These are phyloP conservation scores for Plectranthus barbatus DNA, from an alignment of 257 asterid genomes.

Conservation along the genomic window DNA sequence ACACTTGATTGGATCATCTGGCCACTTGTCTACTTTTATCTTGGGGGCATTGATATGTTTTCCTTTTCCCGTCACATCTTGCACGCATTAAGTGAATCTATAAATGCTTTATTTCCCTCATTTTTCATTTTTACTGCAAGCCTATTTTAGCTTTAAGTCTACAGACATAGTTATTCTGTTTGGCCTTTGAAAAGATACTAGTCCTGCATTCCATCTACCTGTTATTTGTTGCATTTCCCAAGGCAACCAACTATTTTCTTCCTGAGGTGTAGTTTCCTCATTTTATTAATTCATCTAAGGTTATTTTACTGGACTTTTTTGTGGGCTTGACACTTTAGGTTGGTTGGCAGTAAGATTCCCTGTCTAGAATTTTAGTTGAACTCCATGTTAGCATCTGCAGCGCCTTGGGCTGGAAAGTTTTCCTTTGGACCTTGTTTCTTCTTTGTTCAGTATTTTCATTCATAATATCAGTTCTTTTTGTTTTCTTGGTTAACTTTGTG, in stretches of 20 bases:
- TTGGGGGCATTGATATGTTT: neutral
- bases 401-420: neutral
- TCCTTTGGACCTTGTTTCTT: neutral
- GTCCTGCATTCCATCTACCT: neutral
- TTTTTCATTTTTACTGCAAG: neutral
- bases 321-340: neutral
- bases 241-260: neutral
- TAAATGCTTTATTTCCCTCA: neutral
- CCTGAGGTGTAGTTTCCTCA: neutral
- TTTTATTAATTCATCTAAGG: neutral
- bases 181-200: neutral
- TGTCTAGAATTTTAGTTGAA: neutral
- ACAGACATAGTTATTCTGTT: neutral
- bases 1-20: slow-evolving; percentile 4
- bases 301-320: neutral
- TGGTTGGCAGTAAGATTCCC: neutral
- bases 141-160: neutral
- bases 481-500: neutral
- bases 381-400: neutral
- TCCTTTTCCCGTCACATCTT: neutral
- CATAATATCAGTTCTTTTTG: neutral
- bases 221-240: neutral
- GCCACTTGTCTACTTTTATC: neutral
- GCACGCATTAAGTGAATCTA: neutral
- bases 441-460: neutral